A percentile compares a stretch with the other conserved stretches of the same genome.
Evolutionary conservation across 371 early-diverging fungal genomes (phyloP).

Genomic region (Mucor lusitanicus): DNA sequence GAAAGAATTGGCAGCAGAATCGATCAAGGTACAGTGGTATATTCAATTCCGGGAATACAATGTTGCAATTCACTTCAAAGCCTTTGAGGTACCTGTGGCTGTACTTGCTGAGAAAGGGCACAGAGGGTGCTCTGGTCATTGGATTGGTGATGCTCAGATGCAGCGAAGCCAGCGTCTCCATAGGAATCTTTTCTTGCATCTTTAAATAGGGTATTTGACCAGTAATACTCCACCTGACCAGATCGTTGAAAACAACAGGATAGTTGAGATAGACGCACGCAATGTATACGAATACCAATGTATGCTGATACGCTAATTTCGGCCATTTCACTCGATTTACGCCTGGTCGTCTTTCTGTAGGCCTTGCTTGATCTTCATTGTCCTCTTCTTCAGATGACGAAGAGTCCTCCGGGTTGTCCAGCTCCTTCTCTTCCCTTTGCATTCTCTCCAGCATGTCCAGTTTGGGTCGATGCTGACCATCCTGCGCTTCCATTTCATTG

Average conservation of each 20-base stretch:
- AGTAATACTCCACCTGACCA: slow-evolving; percentile 27
- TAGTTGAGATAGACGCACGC: slow-evolving; percentile 30
- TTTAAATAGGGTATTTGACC: slow-evolving; percentile 24
- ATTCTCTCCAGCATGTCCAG: neutral
- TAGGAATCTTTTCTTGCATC: slow-evolving; percentile 15
- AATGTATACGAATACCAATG: slow-evolving; percentile 29
- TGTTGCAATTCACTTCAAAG: neutral
- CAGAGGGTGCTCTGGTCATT: slow-evolving; percentile 8
- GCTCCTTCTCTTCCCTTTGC: slow-evolving; percentile 4
- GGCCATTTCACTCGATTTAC: slow-evolving; percentile 13
- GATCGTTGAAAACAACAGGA: slow-evolving; percentile 31
- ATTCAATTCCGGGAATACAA: slow-evolving; percentile 21
- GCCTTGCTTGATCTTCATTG: neutral
- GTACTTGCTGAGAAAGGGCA: neutral
- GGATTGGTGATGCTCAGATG: neutral
- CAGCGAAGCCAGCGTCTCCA: neutral
- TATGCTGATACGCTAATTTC: neutral
- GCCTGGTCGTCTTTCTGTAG: neutral
- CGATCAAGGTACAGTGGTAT: slow-evolving; percentile 23
- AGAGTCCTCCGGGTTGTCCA: neutral
- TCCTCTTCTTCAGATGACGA: slow-evolving; percentile 5
- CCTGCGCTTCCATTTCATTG: slow-evolving; percentile 1
- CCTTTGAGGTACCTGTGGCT: neutral
- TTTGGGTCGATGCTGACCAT: neutral
- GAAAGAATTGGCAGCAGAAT: slow-evolving; percentile 25